Evolutionary conservation across 2,329 filamentous ascomycete species (phyloP).

Genomic region (Verticillium nubilum): DNA sequence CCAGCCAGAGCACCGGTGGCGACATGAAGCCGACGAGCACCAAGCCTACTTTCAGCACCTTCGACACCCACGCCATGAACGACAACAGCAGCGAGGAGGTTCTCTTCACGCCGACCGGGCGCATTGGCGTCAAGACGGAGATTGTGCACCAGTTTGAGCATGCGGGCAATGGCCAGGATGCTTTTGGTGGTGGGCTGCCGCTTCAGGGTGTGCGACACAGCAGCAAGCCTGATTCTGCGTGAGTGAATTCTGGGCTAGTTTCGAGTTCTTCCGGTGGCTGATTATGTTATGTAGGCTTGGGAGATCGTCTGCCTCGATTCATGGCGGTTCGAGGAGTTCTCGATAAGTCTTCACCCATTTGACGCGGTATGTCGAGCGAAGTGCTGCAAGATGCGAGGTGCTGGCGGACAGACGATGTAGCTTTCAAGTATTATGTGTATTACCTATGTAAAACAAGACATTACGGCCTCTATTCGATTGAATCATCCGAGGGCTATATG

Average conservation of each 20-base stretch:
- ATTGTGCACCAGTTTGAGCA: slow-evolving; percentile 1
- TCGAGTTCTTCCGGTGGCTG: background rate
- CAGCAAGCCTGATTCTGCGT: background rate
- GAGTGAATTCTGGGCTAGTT: background rate
- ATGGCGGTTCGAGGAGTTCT: background rate
- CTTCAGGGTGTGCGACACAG: background rate
- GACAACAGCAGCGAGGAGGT: slow-evolving; percentile 7
- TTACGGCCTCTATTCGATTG: no score
- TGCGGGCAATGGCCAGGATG: background rate
- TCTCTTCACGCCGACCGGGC: slow-evolving; percentile 1
- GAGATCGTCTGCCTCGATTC: background rate
- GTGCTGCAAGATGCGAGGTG: background rate
- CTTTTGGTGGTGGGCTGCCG: background rate
- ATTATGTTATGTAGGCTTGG: background rate
- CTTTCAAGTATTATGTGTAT: background rate
- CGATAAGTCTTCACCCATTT: background rate
- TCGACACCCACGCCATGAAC: background rate
- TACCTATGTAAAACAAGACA: background rate
- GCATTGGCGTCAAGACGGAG: slow-evolving; percentile 3
- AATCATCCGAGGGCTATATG: no score
- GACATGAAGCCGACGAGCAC: background rate
- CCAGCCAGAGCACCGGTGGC: background rate
- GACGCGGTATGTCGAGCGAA: background rate
- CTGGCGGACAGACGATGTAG: background rate
- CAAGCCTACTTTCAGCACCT: background rate